These are phyloP conservation scores for Blastomyces percursus DNA, from an alignment of 2,329 filamentous ascomycete genomes.

Conservation along the genomic window DNA sequence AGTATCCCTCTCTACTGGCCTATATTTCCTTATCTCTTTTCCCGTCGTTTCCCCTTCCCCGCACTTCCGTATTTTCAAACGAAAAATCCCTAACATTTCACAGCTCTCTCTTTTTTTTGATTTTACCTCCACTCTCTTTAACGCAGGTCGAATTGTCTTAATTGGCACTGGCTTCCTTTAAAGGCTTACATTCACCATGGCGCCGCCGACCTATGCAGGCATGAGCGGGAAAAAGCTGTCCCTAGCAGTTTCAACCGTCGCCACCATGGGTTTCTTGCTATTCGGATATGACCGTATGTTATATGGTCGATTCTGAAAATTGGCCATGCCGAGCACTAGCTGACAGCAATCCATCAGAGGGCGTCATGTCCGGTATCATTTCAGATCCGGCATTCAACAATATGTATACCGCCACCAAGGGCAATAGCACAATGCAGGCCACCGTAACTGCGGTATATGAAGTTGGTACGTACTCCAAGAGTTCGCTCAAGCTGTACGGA, in stretches of 20 bases:
- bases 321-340: neutral
- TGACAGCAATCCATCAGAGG: constrained; percentile 8
- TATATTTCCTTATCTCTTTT: neutral
- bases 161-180: neutral
- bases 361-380: constrained; percentile 19
- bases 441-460: constrained; percentile 43
- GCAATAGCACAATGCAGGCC: constrained; percentile 36
- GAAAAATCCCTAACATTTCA: neutral
- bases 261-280: constrained; percentile 49
- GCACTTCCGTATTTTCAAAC: neutral
- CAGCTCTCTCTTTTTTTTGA: neutral
- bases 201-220: constrained; percentile 27
- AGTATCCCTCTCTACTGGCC: neutral
- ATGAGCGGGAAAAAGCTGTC: constrained; percentile 48
- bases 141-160: neutral
- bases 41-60: neutral
- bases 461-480: constrained; percentile 24
- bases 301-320: neutral
- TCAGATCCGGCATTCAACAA: constrained; percentile 9
- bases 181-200: neutral
- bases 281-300: constrained; percentile 43
- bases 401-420: constrained; percentile 14
- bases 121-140: neutral
- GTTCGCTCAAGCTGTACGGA: neutral
- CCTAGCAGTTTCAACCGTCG: constrained; percentile 48